Percentiles rank a stretch among this genome's conserved stretches.
These are phyloP conservation scores for Sesbania bispinosa DNA, from an alignment of 306 rosid species.

Conservation along the genomic window DNA sequence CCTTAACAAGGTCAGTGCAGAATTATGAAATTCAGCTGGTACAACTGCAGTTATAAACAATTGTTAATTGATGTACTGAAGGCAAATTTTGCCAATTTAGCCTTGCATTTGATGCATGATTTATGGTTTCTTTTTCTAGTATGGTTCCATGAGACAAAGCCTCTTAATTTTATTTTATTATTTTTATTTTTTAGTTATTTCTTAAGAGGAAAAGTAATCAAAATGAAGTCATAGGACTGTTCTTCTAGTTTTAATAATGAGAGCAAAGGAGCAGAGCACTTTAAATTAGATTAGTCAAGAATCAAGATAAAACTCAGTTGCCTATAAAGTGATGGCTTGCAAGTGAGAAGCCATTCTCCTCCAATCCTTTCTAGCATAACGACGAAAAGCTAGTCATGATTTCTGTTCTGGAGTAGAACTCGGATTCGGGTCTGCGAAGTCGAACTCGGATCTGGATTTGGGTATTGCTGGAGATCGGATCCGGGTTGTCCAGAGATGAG, in stretches of 20 bases:
- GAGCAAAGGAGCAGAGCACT: neutral
- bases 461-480: too few relatives aligned
- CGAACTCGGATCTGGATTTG: too few relatives aligned
- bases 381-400: neutral
- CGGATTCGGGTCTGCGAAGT: too few relatives aligned
- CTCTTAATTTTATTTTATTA: slow-evolving; percentile 2
- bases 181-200: neutral
- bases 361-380: neutral
- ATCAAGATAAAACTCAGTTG: neutral
- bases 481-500: too few relatives aligned
- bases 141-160: neutral
- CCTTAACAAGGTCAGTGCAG: too few relatives aligned
- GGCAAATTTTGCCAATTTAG: neutral
- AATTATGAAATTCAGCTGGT: neutral
- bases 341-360: slow-evolving; percentile 3
- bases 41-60: neutral
- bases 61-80: neutral
- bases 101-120: slow-evolving; percentile 9
- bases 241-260: neutral
- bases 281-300: neutral
- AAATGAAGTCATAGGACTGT: neutral
- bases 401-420: neutral
- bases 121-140: slow-evolving; percentile 5
- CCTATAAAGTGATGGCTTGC: slow-evolving; percentile 2
- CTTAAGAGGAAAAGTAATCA: neutral